A percentile compares a stretch with the other conserved stretches of the same genome.
phyloP scores from a whole-genome alignment of 768 basidiomycete genomes.

The Termitomyces sp. region DNA sequence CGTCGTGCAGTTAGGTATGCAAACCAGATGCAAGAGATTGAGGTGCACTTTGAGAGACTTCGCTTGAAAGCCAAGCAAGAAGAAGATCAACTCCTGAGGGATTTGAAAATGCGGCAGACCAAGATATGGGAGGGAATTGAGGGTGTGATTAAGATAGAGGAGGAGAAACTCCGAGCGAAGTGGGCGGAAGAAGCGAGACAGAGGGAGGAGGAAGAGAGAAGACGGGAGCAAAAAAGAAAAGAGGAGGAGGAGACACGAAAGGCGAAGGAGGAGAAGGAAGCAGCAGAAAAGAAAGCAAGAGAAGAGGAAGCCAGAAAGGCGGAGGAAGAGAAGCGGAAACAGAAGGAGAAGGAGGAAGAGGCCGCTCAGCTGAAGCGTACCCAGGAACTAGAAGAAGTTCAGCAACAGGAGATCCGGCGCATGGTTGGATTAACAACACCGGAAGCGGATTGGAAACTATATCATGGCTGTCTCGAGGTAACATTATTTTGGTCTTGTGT shows the following conservation, averaged over 20 bases:
- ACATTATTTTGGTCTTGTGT: slow-evolving; percentile 8
- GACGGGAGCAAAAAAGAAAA: slow-evolving; percentile 33
- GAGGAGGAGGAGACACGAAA: slow-evolving; percentile 41
- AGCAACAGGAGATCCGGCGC: slow-evolving; percentile 21
- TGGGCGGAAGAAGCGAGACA: slow-evolving; percentile 53
- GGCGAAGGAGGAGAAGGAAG: slow-evolving; percentile 36
- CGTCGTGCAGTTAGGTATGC: slow-evolving; percentile 35
- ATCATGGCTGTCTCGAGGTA: slow-evolving; percentile 51
- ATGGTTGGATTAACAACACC: slow-evolving; percentile 48
- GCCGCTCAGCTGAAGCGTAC: slow-evolving; percentile 25
- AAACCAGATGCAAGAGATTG: slow-evolving; percentile 49
- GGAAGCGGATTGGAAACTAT: slow-evolving; percentile 60
- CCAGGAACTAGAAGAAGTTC: slow-evolving; percentile 20
- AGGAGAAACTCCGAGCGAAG: slow-evolving; percentile 47
- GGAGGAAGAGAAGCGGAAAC: slow-evolving; percentile 29
- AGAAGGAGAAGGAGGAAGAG: slow-evolving; percentile 35
- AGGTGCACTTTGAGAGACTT: slow-evolving; percentile 35
- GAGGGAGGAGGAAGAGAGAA: slow-evolving; percentile 44
- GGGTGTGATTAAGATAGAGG: slow-evolving; percentile 53
- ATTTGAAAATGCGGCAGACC: slow-evolving; percentile 51
- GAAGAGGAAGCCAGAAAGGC: slow-evolving; percentile 33
- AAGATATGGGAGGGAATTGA: slow-evolving; percentile 56
- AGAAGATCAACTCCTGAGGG: slow-evolving; percentile 35
- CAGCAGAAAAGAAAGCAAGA: slow-evolving; percentile 42
- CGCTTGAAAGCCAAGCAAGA: slow-evolving; percentile 39